Evolutionary conservation across 495 filamentous ascomycete genomes (phyloP), one percentile per base, ranked within the genome.

Genomic region (Aspergillus incahuasiensis): DNA sequence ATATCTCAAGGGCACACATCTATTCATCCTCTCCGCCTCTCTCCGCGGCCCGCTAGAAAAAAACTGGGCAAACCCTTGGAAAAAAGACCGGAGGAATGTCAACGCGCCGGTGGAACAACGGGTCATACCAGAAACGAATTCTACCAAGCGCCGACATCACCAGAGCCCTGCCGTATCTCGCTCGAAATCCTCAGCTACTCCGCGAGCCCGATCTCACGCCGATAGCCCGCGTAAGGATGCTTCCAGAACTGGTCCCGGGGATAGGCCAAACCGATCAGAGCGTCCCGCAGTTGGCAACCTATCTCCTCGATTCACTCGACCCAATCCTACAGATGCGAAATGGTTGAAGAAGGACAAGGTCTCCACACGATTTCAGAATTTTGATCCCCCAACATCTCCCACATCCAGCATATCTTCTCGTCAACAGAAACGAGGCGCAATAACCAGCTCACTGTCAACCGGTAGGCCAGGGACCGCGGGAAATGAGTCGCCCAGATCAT

Each of bases 51-150:
- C 86, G 0, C 86, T 89, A 47, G 77, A 82, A 15, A 65, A 74
- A 0, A 77, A 74, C 24, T 90, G 86, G 86, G 56, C 59, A 21
- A 89, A 89, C 58, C 86, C 86, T 0, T 89, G 84, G 86, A 72
- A 60, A 28, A 75, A 73, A 47, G 47, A 68, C 6, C 56, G 75
- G 47, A 62, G 46, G 45, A 47, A 40, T n/a, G 8, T 55, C 21
- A 44, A 48, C 35, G 32, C 13, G 15, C 34, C 15, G 16, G 16
- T 45, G 30, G 39, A 54, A n/a, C 52, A 53, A 32, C 57, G 46
- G 6, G 62, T 62, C 20, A 52, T 68, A n/a, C 61, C 61, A 12
- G 62, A 64, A 57, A 64, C 65, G 0, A 54, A 59, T 43, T 52
- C 61, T 8, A 59, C 57, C 19, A 64, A 59, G 48, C 57, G 63